phyloP scores from a whole-genome alignment of 345 rosid genomes.

The Arabidopsis arenosa region DNA sequence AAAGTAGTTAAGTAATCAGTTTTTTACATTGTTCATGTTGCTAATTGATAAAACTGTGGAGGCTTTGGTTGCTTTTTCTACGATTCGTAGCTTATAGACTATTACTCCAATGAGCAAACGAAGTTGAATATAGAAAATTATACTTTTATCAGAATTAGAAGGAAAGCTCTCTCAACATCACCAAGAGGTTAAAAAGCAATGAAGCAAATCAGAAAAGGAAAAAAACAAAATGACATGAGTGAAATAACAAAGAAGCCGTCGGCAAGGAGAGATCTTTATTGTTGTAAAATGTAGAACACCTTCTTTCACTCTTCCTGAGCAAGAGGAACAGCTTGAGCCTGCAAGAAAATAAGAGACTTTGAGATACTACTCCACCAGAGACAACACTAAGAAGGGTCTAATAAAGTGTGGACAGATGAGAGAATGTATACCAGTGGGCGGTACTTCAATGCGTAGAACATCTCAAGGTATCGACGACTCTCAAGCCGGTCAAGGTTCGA shows the following conservation, averaged over 20 bases:
- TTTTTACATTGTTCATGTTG: no score
- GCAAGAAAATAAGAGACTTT: conserved; percentile 24
- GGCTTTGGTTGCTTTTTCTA: no score
- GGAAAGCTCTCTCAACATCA: no score
- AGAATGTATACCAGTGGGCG: conserved; percentile 64
- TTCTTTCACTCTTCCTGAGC: conserved; percentile 32
- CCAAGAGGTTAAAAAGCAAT: no score
- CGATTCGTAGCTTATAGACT: no score
- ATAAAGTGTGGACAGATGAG: neutral
- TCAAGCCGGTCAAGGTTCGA: conserved; percentile 89
- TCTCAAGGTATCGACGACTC: conserved; percentile 90
- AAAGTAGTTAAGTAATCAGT: no score
- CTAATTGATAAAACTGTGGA: no score
- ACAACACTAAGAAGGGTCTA: neutral
- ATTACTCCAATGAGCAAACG: no score
- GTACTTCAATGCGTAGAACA: conserved; percentile 89
- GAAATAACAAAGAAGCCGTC: neutral
- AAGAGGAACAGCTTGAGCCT: conserved; percentile 88
- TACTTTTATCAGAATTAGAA: no score
- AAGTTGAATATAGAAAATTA: no score
- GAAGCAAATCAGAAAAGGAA: neutral
- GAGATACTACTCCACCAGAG: neutral
- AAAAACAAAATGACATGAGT: neutral
- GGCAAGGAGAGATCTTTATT: neutral
- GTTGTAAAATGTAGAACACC: neutral